Evolutionary conservation across 306 rosid species (phyloP).

Genomic region (Ormosia emarginata): DNA sequence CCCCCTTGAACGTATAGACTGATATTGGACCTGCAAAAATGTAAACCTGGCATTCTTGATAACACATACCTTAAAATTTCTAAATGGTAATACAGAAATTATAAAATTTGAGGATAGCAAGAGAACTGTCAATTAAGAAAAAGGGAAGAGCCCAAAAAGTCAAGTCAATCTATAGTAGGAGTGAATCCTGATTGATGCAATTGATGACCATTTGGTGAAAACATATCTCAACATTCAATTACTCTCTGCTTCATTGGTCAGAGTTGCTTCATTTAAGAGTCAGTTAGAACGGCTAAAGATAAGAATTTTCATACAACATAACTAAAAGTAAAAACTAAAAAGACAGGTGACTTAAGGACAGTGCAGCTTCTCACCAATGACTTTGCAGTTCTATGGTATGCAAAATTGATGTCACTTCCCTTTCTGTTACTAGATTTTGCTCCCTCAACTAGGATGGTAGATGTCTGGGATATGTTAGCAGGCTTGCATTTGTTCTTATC

Average conservation of each 20-base stretch:
- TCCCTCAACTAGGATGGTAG: slow-evolving; percentile 23
- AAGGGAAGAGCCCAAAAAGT: neutral
- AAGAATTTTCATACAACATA: neutral
- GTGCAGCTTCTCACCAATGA: slow-evolving; percentile 47
- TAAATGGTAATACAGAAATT: neutral
- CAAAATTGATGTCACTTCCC: slow-evolving; percentile 9
- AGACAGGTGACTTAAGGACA: neutral
- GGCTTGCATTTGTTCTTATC: slow-evolving; percentile 31
- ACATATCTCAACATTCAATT: neutral
- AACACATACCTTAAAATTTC: neutral
- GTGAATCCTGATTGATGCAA: neutral
- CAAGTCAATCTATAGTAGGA: neutral
- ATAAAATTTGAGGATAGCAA: neutral
- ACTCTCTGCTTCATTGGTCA: neutral
- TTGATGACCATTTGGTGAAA: neutral
- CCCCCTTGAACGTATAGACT: slow-evolving; percentile 32
- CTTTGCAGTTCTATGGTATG: slow-evolving; percentile 40
- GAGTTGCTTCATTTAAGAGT: neutral
- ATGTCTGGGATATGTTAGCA: slow-evolving; percentile 28
- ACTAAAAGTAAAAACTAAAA: neutral
- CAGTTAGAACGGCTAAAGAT: neutral
- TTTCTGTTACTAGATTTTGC: slow-evolving; percentile 28
- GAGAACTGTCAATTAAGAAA: neutral
- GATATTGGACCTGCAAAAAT: slow-evolving; percentile 36
- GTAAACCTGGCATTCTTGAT: slow-evolving; percentile 9